These are phyloP conservation scores for Debaryomyces nepalensis DNA, from an alignment of 1,139 yeast genomes.

Conservation along the genomic window DNA sequence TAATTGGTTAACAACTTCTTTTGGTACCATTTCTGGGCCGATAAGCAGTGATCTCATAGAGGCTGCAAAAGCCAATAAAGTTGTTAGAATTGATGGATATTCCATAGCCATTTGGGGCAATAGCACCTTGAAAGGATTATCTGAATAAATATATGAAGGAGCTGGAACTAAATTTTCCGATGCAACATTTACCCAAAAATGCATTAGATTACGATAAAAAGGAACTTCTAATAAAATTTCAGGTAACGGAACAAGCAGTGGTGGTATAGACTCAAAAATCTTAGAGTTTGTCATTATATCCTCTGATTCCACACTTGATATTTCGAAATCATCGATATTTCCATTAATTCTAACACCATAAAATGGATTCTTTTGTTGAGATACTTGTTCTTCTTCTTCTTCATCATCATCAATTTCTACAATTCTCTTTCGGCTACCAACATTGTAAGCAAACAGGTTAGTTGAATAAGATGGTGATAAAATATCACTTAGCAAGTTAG, in stretches of 20 bases:
- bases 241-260: constrained; percentile 59
- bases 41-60: constrained; percentile 46
- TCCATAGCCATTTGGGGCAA: constrained; percentile 74
- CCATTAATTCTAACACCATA: constrained; percentile 1
- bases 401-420: constrained; percentile 18
- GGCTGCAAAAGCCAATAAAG: constrained; percentile 71
- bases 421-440: constrained; percentile 4
- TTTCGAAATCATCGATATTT: too few relatives aligned
- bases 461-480: constrained; percentile 14
- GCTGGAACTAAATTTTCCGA: constrained; percentile 71
- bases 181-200: constrained; percentile 66
- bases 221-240: constrained; percentile 62
- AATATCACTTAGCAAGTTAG: constrained; percentile 18
- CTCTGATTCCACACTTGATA: neutral
- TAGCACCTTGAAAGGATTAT: constrained; percentile 69
- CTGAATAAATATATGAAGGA: constrained; percentile 57
- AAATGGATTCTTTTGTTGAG: too few relatives aligned
- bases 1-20: constrained; percentile 52
- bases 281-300: constrained; percentile 13
- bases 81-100: constrained; percentile 60
- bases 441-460: constrained; percentile 2
- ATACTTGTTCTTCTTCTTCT: constrained; percentile 14
- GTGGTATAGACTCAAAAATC: constrained; percentile 42
- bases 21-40: constrained; percentile 42
- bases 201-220: constrained; percentile 61